A percentile compares a stretch with the other conserved stretches of the same genome.
phyloP scores from a whole-genome alignment of 805 yeast species.

The Cyberlindnera suaveolens region DNA sequence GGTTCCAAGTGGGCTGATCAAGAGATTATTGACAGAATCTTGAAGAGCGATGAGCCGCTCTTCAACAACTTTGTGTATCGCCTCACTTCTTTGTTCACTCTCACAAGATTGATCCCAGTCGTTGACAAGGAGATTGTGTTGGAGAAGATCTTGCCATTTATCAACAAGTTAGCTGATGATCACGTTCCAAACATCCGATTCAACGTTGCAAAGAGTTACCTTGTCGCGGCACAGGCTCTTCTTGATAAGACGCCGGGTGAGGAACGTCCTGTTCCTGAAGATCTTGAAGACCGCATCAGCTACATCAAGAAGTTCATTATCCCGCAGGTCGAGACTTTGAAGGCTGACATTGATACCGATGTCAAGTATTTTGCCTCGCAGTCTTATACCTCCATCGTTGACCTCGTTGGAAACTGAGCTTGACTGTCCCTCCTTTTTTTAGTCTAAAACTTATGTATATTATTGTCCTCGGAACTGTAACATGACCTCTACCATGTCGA shows the following conservation, averaged over 20 bases:
- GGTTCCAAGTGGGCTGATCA: constrained; percentile 91
- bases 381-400: constrained; percentile 37
- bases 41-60: constrained; percentile 36
- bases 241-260: constrained; percentile 18
- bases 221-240: constrained; percentile 52
- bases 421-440: neutral
- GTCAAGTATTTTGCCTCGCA: constrained; percentile 80
- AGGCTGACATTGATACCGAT: constrained; percentile 76
- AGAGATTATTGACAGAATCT: constrained; percentile 73
- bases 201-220: constrained; percentile 85
- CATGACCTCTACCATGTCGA: too few relatives aligned
- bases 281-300: constrained; percentile 15
- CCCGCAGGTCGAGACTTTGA: constrained; percentile 59
- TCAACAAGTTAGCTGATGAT: constrained; percentile 66
- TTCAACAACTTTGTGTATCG: constrained; percentile 78
- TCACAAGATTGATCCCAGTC: constrained; percentile 76
- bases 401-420: neutral
- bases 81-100: constrained; percentile 82
- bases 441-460: too few relatives aligned
- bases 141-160: constrained; percentile 70
- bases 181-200: constrained; percentile 93
- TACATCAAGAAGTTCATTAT: constrained; percentile 46
- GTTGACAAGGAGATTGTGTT: constrained; percentile 51
- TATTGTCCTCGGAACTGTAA: too few relatives aligned
- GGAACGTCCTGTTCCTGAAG: constrained; percentile 11